Percentiles rank a stretch among this genome's conserved stretches.
Evolutionary conservation across 2,329 filamentous ascomycete species (phyloP).

Genomic region (Aspergillus ruber): DNA sequence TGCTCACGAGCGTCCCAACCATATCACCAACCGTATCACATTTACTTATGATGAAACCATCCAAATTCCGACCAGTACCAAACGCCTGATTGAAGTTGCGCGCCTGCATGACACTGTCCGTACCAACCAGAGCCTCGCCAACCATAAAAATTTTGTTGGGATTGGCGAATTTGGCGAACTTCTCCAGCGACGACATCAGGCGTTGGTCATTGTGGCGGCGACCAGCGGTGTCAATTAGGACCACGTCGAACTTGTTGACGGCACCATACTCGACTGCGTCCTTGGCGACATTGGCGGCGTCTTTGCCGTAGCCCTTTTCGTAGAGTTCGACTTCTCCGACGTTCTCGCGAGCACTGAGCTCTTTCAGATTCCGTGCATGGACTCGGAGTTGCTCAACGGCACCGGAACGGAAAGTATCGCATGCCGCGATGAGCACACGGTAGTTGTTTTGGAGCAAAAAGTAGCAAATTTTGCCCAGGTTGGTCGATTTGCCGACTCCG

Average conservation of each 20-base stretch:
- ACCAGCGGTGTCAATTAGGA: conserved; percentile 93
- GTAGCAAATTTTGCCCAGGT: conserved; percentile 95
- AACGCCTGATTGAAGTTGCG: conserved; percentile 94
- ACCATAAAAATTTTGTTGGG: conserved; percentile 99
- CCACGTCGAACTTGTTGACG: conserved; percentile 76
- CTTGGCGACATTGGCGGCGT: conserved; percentile 89
- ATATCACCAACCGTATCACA: conserved; percentile 99
- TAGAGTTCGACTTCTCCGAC: conserved; percentile 79
- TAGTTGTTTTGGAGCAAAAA: conserved; percentile 97
- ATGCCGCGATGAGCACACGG: conserved; percentile 86
- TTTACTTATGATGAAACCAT: conserved; percentile 97
- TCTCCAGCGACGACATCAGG: conserved; percentile 93
- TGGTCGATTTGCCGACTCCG: conserved; percentile 96
- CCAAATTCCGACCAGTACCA: conserved; percentile 69
- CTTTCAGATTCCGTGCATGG: conserved; percentile 87
- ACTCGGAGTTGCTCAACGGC: conserved; percentile 96
- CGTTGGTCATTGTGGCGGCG: conserved; percentile 91
- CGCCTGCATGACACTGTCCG: conserved; percentile 90
- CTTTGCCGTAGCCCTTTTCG: conserved; percentile 96
- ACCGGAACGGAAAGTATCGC: conserved; percentile 93
- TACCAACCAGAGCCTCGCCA: conserved; percentile 84
- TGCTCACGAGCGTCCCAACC: conserved; percentile 90
- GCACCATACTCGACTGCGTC: conserved; percentile 81
- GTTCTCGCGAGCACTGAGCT: conserved; percentile 77
- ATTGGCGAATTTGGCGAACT: conserved; percentile 91